Base-by-base conservation (phyloP, 1,284 basidiomycete species). In the Cystobasidiaceae sp. region DNA sequence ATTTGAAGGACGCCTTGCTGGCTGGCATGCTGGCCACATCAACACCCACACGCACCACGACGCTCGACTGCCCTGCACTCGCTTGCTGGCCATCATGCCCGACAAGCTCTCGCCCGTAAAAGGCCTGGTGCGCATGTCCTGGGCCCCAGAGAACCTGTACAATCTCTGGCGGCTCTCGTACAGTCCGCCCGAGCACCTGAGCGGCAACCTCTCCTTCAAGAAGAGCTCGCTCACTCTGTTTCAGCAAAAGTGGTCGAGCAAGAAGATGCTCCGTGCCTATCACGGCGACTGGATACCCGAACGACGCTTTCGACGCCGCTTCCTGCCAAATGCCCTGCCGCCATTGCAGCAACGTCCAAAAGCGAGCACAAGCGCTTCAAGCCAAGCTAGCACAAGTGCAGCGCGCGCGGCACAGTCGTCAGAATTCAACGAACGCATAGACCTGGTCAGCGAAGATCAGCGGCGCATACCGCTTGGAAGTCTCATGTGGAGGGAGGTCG, bases 241-340 rank as follows among this genome's bases (percentile, higher is more conserved):
- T 79, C 90, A 96, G 78, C 89, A 97, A 75, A 87, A 93, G 41
- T 97, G 92, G 90, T 81, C 81, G 25, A 84, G 90, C 17, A 97
- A 97, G 78, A 83, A 86, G n/a, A 84, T 93, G 68, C 83, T 92
- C 32, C 86, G 93, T 65, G 93, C 86, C 3, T 98, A 98, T 81
- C 94, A 98, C 76, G 93, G 93, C 41, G 93, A 98, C 82, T 89
- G 85, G 78, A 92, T 97, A 69, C 86, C 87, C 61, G 91, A 94
- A 79, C 89, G 87, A 73, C 85, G 86, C 43, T 97, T 97, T 84
- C 93, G 94, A 77, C 85, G 89, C 56, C 94, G 92, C 89, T 97
- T 92, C 77, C 83, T 98, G 23, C 94, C 94, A 9, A 81, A 84
- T 64, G 86, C 84, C 0, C 81, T 98, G 13, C 93, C 94, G 0